phyloP scores from a whole-genome alignment of 2,329 filamentous ascomycete species.

The Clarireedia monteithiana region DNA sequence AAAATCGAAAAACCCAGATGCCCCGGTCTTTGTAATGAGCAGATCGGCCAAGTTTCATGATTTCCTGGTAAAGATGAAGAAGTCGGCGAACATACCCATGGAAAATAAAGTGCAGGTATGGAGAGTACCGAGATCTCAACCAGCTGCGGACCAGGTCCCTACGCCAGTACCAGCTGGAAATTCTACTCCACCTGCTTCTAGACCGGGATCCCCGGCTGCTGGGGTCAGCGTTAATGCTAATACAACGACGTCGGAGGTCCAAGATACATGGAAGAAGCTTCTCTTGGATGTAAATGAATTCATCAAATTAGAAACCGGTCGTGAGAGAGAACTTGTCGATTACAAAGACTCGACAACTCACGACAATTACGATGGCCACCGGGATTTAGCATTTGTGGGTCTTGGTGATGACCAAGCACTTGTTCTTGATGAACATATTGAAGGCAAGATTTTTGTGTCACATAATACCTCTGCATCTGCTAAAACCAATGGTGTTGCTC shows the following conservation, averaged over 20 bases:
- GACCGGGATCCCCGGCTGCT: constrained; percentile 23
- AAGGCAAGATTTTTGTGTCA: constrained; percentile 51
- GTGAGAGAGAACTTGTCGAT: constrained; percentile 56
- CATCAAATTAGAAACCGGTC: constrained; percentile 50
- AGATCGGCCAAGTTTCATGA: constrained; percentile 60
- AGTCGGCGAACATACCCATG: constrained; percentile 56
- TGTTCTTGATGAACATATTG: constrained; percentile 74
- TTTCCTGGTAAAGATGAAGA: constrained; percentile 73
- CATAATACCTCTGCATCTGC: constrained; percentile 33
- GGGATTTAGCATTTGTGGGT: constrained; percentile 56
- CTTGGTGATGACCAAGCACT: constrained; percentile 68
- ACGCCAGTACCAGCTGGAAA: constrained; percentile 31
- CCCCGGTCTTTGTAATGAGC: constrained; percentile 63
- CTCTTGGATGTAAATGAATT: constrained; percentile 50
- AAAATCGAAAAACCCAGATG: constrained; percentile 52
- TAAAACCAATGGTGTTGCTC: constrained; percentile 13
- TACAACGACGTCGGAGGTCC: constrained; percentile 16
- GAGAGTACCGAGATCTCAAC: constrained; percentile 24
- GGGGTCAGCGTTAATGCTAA: neutral
- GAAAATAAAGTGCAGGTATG: constrained; percentile 64
- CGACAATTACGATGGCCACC: constrained; percentile 67
- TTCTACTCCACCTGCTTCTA: constrained; percentile 32
- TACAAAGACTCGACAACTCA: constrained; percentile 65
- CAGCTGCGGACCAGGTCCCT: constrained; percentile 29
- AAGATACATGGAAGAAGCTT: constrained; percentile 36